Evolutionary conservation across 2,329 filamentous ascomycete genomes (phyloP).

Genomic region (Catunica adiposa): DNA sequence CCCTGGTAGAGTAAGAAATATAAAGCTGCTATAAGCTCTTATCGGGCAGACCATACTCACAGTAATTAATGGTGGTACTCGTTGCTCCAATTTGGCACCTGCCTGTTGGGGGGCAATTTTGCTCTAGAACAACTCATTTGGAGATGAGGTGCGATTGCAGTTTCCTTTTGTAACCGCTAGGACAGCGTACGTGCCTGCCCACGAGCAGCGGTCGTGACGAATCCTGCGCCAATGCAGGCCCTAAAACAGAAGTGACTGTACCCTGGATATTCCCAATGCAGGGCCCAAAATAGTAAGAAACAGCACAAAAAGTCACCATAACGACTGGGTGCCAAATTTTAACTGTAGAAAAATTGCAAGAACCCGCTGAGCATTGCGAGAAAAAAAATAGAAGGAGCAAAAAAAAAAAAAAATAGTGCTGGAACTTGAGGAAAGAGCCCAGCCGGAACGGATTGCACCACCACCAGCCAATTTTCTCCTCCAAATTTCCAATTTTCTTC

Average conservation of each 20-base stretch:
- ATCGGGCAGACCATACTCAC: too few relatives aligned
- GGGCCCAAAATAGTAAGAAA: too few relatives aligned
- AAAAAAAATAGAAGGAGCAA: background rate
- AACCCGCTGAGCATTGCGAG: background rate
- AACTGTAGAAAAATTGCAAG: background rate
- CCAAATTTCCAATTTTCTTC: background rate
- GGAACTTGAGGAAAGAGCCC: background rate
- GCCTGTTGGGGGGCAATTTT: too few relatives aligned
- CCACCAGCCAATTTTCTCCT: background rate
- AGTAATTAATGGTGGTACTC: too few relatives aligned
- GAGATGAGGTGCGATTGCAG: too few relatives aligned
- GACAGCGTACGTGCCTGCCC: too few relatives aligned
- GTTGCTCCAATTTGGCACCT: too few relatives aligned
- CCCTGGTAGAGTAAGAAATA: too few relatives aligned
- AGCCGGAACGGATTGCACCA: background rate
- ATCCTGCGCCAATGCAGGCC: background rate
- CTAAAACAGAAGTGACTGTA: background rate
- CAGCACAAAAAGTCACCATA: background rate
- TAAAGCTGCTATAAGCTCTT: too few relatives aligned
- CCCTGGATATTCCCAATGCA: too few relatives aligned
- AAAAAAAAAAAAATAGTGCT: background rate
- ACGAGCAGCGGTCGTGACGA: background rate
- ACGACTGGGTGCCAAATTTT: background rate
- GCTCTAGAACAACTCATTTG: too few relatives aligned
- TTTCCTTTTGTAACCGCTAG: too few relatives aligned